Percentiles rank a stretch among this genome's conserved stretches.
Conservation (phyloP, 2,329 filamentous ascomycete species). For the Fusarium hainanense region DNA sequence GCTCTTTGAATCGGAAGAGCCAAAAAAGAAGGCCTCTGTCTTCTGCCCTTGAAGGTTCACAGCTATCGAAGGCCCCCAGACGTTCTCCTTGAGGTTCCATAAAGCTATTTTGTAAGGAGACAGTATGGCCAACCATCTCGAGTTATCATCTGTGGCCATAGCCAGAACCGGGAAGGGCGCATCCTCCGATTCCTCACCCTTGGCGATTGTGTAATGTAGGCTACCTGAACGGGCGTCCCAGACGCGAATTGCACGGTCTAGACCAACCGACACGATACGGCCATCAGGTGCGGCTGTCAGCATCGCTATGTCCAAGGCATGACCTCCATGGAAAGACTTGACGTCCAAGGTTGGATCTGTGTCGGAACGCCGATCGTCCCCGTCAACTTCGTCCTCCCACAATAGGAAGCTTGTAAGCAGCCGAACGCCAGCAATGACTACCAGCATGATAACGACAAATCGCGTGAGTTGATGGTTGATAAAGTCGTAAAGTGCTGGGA, state of each 20-base stretch:
- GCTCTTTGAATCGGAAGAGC: slow-evolving; percentile 51
- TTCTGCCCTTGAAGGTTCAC: slow-evolving; percentile 65
- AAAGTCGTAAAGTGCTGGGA: slow-evolving; percentile 70
- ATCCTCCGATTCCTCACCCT: slow-evolving; percentile 54
- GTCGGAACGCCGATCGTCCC: slow-evolving; percentile 59
- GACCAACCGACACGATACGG: slow-evolving; percentile 73
- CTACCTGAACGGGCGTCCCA: slow-evolving; percentile 68
- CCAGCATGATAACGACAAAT: slow-evolving; percentile 71
- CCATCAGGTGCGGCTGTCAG: slow-evolving; percentile 71
- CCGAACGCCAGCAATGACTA: slow-evolving; percentile 72
- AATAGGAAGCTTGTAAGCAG: slow-evolving; percentile 80
- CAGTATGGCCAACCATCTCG: slow-evolving; percentile 74
- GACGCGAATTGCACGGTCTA: slow-evolving; percentile 75
- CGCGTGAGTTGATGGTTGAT: slow-evolving; percentile 67
- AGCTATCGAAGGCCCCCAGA: slow-evolving; percentile 65
- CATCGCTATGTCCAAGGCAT: slow-evolving; percentile 75
- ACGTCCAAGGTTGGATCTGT: slow-evolving; percentile 66
- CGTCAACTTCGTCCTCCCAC: slow-evolving; percentile 68
- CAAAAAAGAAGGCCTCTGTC: slow-evolving; percentile 73
- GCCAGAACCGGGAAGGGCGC: slow-evolving; percentile 70
- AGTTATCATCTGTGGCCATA: slow-evolving; percentile 72
- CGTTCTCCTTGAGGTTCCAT: slow-evolving; percentile 70
- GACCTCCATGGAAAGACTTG: slow-evolving; percentile 69
- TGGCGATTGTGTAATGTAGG: slow-evolving; percentile 55
- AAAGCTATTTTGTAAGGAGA: slow-evolving; percentile 68